These are phyloP conservation scores for Bipolaris bicolor DNA, from an alignment of 2,329 filamentous ascomycete genomes.

Conservation along the genomic window DNA sequence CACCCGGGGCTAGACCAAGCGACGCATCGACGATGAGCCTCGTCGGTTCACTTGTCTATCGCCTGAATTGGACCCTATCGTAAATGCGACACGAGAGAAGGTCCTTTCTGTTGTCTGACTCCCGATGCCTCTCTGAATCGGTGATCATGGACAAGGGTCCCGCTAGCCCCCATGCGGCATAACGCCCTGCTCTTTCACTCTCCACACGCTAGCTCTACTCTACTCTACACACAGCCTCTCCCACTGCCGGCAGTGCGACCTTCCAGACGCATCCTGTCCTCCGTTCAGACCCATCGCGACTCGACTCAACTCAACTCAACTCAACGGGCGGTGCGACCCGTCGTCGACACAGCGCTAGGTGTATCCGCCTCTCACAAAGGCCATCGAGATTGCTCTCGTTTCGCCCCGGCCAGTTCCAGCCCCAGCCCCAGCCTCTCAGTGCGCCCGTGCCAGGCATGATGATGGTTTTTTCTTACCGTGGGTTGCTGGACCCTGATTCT, in stretches of 20 bases:
- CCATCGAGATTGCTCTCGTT: conserved; percentile 18
- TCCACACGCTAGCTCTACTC: no score
- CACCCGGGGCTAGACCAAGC: conserved; percentile 15
- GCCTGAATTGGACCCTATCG: conserved; percentile 13
- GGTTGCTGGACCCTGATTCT: conserved; percentile 16
- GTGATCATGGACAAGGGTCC: conserved; percentile 8
- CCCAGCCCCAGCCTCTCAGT: neutral
- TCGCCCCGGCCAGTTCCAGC: neutral
- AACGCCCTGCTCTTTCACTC: neutral
- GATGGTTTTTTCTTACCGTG: conserved; percentile 11
- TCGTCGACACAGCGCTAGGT: conserved; percentile 1
- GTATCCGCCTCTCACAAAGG: neutral
- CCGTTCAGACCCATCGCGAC: neutral
- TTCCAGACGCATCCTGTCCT: conserved; percentile 4
- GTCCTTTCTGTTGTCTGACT: neutral
- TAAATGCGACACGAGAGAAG: conserved; percentile 1
- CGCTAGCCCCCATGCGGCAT: neutral
- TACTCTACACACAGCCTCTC: no score
- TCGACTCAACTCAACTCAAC: neutral
- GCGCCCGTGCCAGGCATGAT: neutral
- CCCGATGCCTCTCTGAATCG: conserved; percentile 11
- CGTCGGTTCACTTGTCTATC: conserved; percentile 8
- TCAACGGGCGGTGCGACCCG: conserved; percentile 16
- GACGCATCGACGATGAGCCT: conserved; percentile 27
- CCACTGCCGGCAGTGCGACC: neutral